Conservation (phyloP, 2,329 filamentous ascomycete species). For the Colletotrichum sp. region DNA sequence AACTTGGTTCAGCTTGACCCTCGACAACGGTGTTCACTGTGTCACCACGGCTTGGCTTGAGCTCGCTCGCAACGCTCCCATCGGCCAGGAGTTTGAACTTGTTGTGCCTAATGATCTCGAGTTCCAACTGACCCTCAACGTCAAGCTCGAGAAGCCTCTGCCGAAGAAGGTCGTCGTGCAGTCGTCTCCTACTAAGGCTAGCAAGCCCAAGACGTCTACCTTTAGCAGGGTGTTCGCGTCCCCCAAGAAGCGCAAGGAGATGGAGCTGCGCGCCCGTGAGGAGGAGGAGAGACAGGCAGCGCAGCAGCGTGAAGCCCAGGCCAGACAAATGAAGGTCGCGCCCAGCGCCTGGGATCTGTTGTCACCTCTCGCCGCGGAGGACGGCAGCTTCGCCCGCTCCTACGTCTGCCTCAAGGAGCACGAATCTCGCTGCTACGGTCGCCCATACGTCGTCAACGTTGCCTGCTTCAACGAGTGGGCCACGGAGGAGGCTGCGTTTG, state of each 20-base stretch:
- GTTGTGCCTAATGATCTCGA: conserved; percentile 98
- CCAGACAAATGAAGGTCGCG: conserved; percentile 65
- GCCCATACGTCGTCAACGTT: conserved; percentile 86
- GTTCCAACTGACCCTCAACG: conserved; percentile 96
- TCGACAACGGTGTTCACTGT: conserved; percentile 98
- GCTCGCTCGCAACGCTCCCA: conserved; percentile 87
- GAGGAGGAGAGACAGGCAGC: conserved; percentile 77
- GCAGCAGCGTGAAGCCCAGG: conserved; percentile 67
- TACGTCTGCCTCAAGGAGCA: conserved; percentile 96
- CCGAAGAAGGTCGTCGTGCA: conserved; percentile 51
- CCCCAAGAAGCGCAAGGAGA: conserved; percentile 95
- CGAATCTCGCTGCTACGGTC: conserved; percentile 85
- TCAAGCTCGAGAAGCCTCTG: conserved; percentile 86
- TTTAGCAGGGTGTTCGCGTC: conserved; percentile 94
- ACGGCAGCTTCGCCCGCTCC: conserved; percentile 92
- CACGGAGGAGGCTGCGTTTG: conserved; percentile 77
- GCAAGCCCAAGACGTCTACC: conserved; percentile 79
- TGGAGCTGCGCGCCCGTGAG: conserved; percentile 82
- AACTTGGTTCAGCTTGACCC: conserved; percentile 91
- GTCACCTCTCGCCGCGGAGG: conserved; percentile 83
- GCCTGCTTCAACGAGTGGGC: conserved; percentile 99
- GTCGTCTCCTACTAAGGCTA: conserved; percentile 65
- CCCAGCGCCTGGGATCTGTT: conserved; percentile 86
- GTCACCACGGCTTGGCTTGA: conserved; percentile 97
- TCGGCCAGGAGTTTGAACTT: conserved; percentile 97